These are phyloP conservation scores for Yamadazyma buinensis DNA, from an alignment of 1,139 yeast genomes.

Conservation along the genomic window DNA sequence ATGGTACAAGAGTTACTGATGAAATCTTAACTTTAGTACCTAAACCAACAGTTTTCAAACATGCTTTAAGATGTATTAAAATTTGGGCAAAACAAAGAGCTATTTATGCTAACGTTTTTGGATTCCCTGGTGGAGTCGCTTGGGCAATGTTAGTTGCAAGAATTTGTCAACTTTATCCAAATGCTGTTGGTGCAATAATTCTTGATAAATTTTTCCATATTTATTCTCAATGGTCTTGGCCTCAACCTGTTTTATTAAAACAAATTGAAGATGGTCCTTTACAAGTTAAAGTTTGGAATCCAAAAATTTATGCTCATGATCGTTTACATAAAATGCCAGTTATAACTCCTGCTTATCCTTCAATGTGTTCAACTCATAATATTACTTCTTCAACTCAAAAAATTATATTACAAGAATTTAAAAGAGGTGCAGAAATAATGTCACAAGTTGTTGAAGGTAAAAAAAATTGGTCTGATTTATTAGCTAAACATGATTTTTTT, in stretches of 20 bases:
- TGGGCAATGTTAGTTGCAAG: constrained; percentile 99
- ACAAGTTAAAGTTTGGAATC: constrained; percentile 97
- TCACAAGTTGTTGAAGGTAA: constrained; percentile 63
- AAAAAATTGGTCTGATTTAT: constrained; percentile 70
- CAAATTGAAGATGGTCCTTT: constrained; percentile 96
- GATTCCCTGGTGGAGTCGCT: constrained; percentile 99
- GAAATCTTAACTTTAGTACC: constrained; percentile 88
- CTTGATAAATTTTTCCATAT: constrained; percentile 86
- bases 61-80: constrained; percentile 87
- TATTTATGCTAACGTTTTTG: constrained; percentile 88
- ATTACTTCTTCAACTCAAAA: constrained; percentile 84
- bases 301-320: constrained; percentile 82
- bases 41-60: constrained; percentile 86
- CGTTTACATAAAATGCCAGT: constrained; percentile 95
- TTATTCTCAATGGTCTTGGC: constrained; percentile 93
- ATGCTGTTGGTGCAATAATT: constrained; percentile 89
- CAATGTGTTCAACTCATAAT: constrained; percentile 99
- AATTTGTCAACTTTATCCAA: constrained; percentile 93
- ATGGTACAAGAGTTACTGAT: constrained; percentile 97
- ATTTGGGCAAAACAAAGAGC: constrained; percentile 97
- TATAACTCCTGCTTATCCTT: constrained; percentile 98
- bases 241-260: constrained; percentile 91
- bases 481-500: constrained; percentile 78
- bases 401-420: constrained; percentile 70
- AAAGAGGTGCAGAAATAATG: constrained; percentile 70